Conservation (phyloP, 176 grass and related monocot species). For the Aegilops tauschii region DNA sequence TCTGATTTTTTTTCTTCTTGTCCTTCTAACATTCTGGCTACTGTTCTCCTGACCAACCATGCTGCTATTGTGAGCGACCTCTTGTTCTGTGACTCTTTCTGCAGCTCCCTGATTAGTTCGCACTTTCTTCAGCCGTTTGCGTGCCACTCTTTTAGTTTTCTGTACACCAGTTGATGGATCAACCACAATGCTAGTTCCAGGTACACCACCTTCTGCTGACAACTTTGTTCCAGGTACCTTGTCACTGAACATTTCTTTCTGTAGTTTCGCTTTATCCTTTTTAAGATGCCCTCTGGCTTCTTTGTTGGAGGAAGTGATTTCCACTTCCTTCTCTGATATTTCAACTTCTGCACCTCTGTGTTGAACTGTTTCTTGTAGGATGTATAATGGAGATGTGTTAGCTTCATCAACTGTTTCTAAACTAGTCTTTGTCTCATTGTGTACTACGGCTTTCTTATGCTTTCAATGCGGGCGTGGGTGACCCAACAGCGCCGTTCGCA, state of each 20-base stretch:
- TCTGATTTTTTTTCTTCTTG: slow-evolving; percentile 1
- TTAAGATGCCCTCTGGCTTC: slow-evolving; percentile 4
- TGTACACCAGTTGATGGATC: slow-evolving; percentile 23
- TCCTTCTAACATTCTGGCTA: slow-evolving; percentile 8
- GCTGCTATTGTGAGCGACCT: slow-evolving; percentile 8
- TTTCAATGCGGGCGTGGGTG: no score
- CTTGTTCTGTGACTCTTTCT: neutral
- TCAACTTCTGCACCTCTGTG: neutral
- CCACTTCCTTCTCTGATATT: neutral
- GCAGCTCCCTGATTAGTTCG: neutral
- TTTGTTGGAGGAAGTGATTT: slow-evolving; percentile 9
- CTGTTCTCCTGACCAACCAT: slow-evolving; percentile 12
- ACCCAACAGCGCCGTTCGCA: no score
- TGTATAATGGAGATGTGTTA: neutral
- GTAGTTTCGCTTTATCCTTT: slow-evolving; percentile 6
- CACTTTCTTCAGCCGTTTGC: slow-evolving; percentile 27
- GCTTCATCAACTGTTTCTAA: neutral
- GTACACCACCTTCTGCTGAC: slow-evolving; percentile 1
- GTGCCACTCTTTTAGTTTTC: neutral
- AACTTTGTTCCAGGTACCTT: slow-evolving; percentile 18
- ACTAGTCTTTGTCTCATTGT: neutral
- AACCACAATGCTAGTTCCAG: slow-evolving; percentile 4
- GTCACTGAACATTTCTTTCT: slow-evolving; percentile 11
- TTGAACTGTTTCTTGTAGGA: neutral
- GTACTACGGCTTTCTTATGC: neutral